Percentiles rank a stretch among this genome's conserved stretches.
phyloP scores from a whole-genome alignment of 208 protist species.

The Acanthamoeba culbertsoni region DNA sequence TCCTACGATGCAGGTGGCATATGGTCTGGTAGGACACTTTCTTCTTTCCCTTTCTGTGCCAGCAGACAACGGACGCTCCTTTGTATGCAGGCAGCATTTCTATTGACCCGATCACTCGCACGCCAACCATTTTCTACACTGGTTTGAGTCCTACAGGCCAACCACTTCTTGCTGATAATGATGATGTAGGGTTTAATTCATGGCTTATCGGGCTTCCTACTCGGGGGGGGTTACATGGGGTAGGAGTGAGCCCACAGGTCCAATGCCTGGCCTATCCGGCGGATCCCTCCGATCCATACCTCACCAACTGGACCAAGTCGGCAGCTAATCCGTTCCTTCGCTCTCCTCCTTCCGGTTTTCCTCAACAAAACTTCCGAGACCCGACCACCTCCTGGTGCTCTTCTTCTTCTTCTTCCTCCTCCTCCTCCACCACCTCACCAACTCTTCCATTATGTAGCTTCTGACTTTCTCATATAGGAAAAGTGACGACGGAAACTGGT shows the following conservation, averaged over 20 bases:
- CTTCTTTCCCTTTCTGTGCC: no score
- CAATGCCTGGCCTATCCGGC: slow-evolving; percentile 16
- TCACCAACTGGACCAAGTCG: slow-evolving; percentile 39
- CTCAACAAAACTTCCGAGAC: neutral
- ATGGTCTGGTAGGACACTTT: neutral
- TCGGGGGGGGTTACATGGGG: no score
- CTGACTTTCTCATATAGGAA: neutral
- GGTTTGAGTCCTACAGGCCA: neutral
- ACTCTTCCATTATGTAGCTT: neutral
- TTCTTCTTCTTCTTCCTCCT: neutral
- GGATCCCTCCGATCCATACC: neutral
- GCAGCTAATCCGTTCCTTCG: neutral
- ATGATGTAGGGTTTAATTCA: neutral
- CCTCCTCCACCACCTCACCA: neutral
- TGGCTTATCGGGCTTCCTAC: no score
- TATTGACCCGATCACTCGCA: neutral
- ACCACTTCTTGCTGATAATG: neutral
- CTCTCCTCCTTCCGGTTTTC: neutral
- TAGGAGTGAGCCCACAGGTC: neutral
- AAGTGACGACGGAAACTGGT: neutral
- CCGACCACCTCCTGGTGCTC: neutral
- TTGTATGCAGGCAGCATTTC: neutral
- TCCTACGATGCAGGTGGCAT: neutral
- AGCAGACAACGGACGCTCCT: no score
- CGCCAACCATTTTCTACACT: neutral